phyloP scores from a whole-genome alignment of 2,329 filamentous ascomycete genomes.

The Trichoderma hamatum region DNA sequence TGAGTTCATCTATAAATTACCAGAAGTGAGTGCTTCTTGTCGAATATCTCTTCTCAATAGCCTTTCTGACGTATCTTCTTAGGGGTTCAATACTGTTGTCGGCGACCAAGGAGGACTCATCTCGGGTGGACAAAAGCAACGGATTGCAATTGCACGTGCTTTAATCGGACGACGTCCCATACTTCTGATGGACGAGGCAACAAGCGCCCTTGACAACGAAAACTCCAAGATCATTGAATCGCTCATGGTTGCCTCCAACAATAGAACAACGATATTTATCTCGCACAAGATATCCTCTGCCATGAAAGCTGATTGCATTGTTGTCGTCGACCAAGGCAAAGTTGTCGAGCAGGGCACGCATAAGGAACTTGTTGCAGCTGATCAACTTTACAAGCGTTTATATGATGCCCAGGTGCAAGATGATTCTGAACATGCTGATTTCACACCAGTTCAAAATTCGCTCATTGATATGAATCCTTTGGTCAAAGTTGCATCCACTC shows the following conservation, averaged over 20 bases:
- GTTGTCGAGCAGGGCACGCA: slow-evolving; percentile 65
- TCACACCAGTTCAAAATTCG: background rate
- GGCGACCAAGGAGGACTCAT: slow-evolving; percentile 69
- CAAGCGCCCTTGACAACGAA: slow-evolving; percentile 64
- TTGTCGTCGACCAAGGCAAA: slow-evolving; percentile 54
- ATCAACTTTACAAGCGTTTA: background rate
- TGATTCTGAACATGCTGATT: background rate
- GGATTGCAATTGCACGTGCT: slow-evolving; percentile 72
- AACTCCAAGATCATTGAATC: slow-evolving; percentile 68
- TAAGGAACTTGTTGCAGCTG: slow-evolving; percentile 48
- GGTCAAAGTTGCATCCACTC: slow-evolving; percentile 30
- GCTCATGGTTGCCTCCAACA: slow-evolving; percentile 48
- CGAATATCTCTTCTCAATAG: too few species aligned
- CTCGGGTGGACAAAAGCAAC: slow-evolving; percentile 73
- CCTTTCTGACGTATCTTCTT: background rate
- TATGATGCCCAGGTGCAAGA: background rate
- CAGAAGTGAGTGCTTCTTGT: slow-evolving; percentile 35
- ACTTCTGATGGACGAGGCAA: slow-evolving; percentile 74
- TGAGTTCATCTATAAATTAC: slow-evolving; percentile 55
- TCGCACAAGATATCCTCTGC: slow-evolving; percentile 51
- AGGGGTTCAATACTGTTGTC: slow-evolving; percentile 63
- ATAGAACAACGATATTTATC: slow-evolving; percentile 62
- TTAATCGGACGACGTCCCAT: slow-evolving; percentile 68
- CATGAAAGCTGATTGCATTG: slow-evolving; percentile 63
- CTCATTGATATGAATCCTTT: background rate